These are phyloP conservation scores for Microbotryum lychnidis-dioicae DNA, from an alignment of 1,284 basidiomycete species.

Conservation along the genomic window DNA sequence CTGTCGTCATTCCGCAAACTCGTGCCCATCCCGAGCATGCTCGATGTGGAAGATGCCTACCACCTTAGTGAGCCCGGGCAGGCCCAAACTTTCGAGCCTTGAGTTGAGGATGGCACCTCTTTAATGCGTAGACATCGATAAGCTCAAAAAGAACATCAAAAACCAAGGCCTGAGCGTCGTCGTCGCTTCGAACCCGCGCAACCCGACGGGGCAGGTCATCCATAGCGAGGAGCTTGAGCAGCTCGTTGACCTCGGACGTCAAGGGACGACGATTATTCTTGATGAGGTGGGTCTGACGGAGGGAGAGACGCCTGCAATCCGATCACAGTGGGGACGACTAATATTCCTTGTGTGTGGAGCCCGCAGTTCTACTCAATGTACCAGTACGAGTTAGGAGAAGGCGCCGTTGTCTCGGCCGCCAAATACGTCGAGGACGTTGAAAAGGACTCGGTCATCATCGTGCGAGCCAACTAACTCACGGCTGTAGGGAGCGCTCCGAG, in stretches of 20 bases:
- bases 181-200: conserved; percentile 81
- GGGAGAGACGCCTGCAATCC: not conserved
- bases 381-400: conserved; percentile 71
- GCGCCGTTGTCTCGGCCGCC: conserved; percentile 72
- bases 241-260: conserved; percentile 60
- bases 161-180: conserved; percentile 75
- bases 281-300: conserved; percentile 56
- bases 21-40: conserved; percentile 73
- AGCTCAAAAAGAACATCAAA: conserved; percentile 39
- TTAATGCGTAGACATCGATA: conserved; percentile 49
- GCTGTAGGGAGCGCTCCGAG: not conserved
- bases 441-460: conserved; percentile 50
- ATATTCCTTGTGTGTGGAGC: too few species aligned
- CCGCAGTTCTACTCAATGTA: conserved; percentile 75
- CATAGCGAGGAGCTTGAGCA: conserved; percentile 67
- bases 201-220: conserved; percentile 62
- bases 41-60: conserved; percentile 50
- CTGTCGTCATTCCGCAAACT: conserved; percentile 78
- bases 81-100: not conserved
- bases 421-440: conserved; percentile 56
- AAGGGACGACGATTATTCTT: conserved; percentile 70
- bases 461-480: conserved; percentile 30
- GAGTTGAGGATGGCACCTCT: not conserved
- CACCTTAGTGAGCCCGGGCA: conserved; percentile 45
- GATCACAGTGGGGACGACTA: not conserved